Evolutionary conservation across 176 grass and related monocot genomes (phyloP), one percentile per base, ranked within the genome.

Genomic region (Oryza nivara): DNA sequence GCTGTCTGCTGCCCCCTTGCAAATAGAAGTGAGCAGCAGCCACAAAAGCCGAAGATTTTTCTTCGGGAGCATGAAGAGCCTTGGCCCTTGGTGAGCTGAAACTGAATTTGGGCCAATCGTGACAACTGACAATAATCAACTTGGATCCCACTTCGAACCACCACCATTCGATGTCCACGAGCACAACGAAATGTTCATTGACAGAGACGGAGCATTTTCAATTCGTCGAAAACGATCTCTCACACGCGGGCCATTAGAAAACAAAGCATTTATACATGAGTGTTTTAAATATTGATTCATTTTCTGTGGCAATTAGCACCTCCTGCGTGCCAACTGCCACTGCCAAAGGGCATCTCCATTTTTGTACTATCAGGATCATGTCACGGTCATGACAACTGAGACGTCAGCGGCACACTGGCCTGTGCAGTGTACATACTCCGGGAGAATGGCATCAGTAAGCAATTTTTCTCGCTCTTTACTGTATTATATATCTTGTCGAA

Each of bases 321-420:
- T 44, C 11, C 9, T 47, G 1, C 6, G 13, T 49, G 49, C 40
- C 72, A 68, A 79, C 25, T 64, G 48, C 65, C 72, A 79, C 25
- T 64, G 48, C 65, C 72, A 68, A 79, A 36, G 25, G 43, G 14
- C 44, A 58, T 36, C 70, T 67, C 47, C 4, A 6, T 46, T 35
- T 35, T 65, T 65, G 23, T 23, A 35, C 41, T 38, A 72, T 46
- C 68, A 26, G 58, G 23, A 22, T 73, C 32, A 46, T 23, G 81
- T 84, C 80, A 67, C 25, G 25, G 11, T 88, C 75, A 61, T 41
- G 68, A 19, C 68, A 46, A 60, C 34, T 88, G 35, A 88, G 70
- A 52, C 72, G 34, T 82, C 72, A 72, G 25, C 35, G 7, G 8
- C 11, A 16, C 17, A 12, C 8, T 26, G 25, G 36, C 5, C 36